These are phyloP conservation scores for Staphylotrichum longicolle DNA, from an alignment of 495 filamentous ascomycete species.

Conservation along the genomic window DNA sequence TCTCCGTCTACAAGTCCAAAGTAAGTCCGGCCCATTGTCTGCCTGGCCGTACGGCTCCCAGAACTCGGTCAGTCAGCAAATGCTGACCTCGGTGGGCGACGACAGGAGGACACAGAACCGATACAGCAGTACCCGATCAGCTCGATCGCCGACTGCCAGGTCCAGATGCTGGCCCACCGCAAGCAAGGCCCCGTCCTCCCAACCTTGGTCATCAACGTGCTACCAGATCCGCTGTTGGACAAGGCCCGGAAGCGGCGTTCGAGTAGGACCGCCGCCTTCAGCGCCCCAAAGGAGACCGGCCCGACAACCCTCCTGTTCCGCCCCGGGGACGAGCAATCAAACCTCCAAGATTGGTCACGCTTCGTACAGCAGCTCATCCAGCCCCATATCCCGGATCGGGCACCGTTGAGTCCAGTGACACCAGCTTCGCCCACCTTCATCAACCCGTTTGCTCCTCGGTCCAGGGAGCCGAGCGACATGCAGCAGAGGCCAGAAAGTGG, in stretches of 20 bases:
- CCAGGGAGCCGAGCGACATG: constrained; percentile 36
- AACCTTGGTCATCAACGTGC: constrained; percentile 51
- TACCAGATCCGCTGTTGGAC: constrained; percentile 50
- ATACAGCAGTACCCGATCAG: constrained; percentile 50
- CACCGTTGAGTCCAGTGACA: constrained; percentile 43
- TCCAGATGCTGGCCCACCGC: constrained; percentile 52
- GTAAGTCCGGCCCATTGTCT: constrained; percentile 31
- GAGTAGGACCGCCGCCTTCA: constrained; percentile 53
- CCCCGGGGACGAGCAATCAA: constrained; percentile 39
- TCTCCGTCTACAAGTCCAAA: constrained; percentile 56
- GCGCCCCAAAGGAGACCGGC: constrained; percentile 41
- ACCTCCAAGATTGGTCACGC: constrained; percentile 47
- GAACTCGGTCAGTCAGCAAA: too few relatives aligned
- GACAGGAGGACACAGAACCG: constrained; percentile 50
- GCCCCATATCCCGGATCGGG: constrained; percentile 33
- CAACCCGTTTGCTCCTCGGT: constrained; percentile 43
- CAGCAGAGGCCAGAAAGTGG: constrained; percentile 34
- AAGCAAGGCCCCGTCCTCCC: constrained; percentile 51
- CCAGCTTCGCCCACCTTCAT: constrained; percentile 46
- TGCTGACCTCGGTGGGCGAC: constrained; percentile 11
- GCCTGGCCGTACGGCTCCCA: too few relatives aligned
- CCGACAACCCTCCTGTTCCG: constrained; percentile 47
- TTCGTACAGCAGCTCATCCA: constrained; percentile 45
- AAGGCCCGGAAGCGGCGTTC: constrained; percentile 56
- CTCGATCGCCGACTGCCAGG: constrained; percentile 51